Base-by-base conservation (phyloP, 1,284 basidiomycete genomes). In the Pyrrhoderma lamaoense region DNA sequence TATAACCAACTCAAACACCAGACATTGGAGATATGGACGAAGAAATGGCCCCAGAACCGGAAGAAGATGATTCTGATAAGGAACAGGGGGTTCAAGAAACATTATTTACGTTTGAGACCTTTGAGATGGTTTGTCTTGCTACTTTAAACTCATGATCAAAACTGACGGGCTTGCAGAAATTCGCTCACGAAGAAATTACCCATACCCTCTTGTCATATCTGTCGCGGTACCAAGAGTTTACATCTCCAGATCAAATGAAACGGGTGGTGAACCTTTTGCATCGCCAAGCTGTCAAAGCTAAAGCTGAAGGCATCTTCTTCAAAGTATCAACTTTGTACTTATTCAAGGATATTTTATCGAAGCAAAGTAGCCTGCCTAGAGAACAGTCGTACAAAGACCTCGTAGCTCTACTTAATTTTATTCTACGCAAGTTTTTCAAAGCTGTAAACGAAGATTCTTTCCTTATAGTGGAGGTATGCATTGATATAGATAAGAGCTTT, bases 361-460 rank as follows among this genome's bases (percentile, higher is more conserved):
- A 90, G 61, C 80, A 89, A 63, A 76, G 79, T 54, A 75, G 79
- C 5, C 73, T 93, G 40, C 89, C 91, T 45, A 79, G 78, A 50
- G 82, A 87, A 42, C 81, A 85, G 55, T 73, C 87, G 1, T 84
- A 89, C 67, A 85, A 85, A 59, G 93, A 97, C 65, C 79, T 96
- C 37, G 65, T 89, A 45, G 76, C 78, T 50, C 69, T 96, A 22
- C 83, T 96, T 68, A 87, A 82, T 59, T 97, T 79, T 66, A 75
- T 96, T 49, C 73, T 95, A 50, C 82, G 89, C 40, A 83, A 87
- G 63, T 96, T 95, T 73, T 96, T 97, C 79, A 96, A 94, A 64
- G 78, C 81, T 3, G 74, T 91, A 39, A 75, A 80, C 50, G 79
- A 89, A 55, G 85, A 94, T 56, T 76, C 89, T 0, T 87, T 95